phyloP scores from a whole-genome alignment of 805 yeast genomes.

The Candida ortonii region DNA sequence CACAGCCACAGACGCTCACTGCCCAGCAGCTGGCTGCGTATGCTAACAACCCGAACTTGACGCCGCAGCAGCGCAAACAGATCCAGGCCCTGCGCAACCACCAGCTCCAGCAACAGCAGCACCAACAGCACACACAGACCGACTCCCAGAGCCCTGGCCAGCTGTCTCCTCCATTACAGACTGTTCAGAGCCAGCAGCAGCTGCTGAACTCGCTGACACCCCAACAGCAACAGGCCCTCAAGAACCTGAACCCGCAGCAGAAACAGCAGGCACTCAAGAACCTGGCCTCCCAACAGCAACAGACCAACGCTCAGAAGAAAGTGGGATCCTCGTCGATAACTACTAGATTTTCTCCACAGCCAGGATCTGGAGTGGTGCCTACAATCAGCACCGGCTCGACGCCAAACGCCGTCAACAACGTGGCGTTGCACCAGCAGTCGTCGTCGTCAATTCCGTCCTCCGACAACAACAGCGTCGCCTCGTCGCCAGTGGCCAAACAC shows the following conservation, averaged over 20 bases:
- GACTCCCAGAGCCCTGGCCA: constrained; percentile 15
- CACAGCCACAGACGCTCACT: constrained; percentile 17
- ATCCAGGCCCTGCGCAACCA: constrained; percentile 41
- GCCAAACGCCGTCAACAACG: constrained; percentile 2
- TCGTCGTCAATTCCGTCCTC: constrained; percentile 14
- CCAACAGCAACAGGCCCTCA: constrained; percentile 29
- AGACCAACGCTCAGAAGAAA: constrained; percentile 18
- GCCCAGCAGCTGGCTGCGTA: constrained; percentile 28
- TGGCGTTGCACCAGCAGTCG: constrained; percentile 7
- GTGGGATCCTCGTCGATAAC: constrained; percentile 23
- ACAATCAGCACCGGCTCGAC: constrained; percentile 8
- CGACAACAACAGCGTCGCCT: constrained; percentile 14
- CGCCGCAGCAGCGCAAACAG: constrained; percentile 45
- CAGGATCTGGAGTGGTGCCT: constrained; percentile 21
- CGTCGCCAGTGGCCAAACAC: constrained; percentile 14
- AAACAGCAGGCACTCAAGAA: constrained; percentile 15
- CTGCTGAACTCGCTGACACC: constrained; percentile 20
- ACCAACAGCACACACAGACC: constrained; percentile 22
- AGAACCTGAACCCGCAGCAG: constrained; percentile 42
- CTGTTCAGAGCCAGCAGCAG: constrained; percentile 31
- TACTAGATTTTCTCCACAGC: constrained; percentile 32
- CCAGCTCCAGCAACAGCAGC: constrained; percentile 28
- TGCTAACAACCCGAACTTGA: constrained; percentile 36
- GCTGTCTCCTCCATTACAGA: constrained; percentile 11
- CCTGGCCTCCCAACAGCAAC: constrained; percentile 28